Conservation (phyloP, 345 rosid species). For the Eucalyptus victrix region DNA sequence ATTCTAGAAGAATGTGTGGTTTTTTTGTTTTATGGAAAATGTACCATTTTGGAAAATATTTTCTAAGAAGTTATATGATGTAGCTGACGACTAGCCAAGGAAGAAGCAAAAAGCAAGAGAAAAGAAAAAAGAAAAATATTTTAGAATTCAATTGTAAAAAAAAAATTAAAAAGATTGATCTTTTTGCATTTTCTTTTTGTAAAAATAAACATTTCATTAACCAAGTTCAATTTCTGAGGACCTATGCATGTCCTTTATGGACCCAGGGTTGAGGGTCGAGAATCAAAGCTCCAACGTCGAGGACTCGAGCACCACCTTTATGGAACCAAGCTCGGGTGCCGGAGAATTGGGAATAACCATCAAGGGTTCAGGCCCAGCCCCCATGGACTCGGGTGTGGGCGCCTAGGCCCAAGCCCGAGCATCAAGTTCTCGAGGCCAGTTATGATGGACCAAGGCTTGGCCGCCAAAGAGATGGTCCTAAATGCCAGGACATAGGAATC, state of each 20-base stretch:
- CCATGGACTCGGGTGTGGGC: accelerated
- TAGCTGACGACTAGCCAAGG: accelerated
- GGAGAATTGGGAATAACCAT: accelerated
- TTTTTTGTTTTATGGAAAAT: neutral
- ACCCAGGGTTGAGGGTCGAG: accelerated
- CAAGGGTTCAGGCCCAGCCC: accelerated
- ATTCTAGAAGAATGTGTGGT: neutral
- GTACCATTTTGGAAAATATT: too few species aligned
- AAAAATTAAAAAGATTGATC: too few species aligned
- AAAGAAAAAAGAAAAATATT: too few species aligned
- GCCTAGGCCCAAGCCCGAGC: accelerated
- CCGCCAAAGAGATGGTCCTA: accelerated
- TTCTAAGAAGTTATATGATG: neutral
- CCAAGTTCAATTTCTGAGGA: neutral
- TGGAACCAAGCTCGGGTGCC: neutral
- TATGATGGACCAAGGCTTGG: neutral
- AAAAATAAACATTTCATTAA: neutral
- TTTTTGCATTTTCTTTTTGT: too few species aligned
- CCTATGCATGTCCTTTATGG: neutral
- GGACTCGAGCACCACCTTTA: neutral
- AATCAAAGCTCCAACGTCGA: too few species aligned
- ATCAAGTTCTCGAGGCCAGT: accelerated
- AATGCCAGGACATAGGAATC: accelerated
- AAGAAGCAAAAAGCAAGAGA: neutral
- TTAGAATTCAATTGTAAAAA: too few species aligned